These are phyloP conservation scores for Bruguiera parviflora DNA, from an alignment of 345 rosid species.

Conservation along the genomic window DNA sequence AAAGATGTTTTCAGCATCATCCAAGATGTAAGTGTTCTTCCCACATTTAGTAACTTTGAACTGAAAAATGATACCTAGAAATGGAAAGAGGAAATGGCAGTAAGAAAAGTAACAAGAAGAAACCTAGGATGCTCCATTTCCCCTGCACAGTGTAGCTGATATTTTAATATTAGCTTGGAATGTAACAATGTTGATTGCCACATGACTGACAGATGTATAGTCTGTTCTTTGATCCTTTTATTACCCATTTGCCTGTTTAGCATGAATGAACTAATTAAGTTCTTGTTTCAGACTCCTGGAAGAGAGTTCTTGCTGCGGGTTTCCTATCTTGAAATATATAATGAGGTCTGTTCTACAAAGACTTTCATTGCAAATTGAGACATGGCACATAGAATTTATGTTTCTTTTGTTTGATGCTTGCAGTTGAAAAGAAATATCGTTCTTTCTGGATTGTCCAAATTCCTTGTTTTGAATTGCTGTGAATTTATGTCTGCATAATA, in stretches of 20 bases:
- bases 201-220: background rate
- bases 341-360: constrained; percentile 62
- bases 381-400: background rate
- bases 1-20: constrained; percentile 96
- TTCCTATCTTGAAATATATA: constrained; percentile 98
- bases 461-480: too few relatives aligned
- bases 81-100: too few relatives aligned
- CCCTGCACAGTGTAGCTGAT: too few relatives aligned
- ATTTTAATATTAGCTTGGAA: too few relatives aligned
- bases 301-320: constrained; percentile 96
- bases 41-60: background rate
- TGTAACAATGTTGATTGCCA: too few relatives aligned
- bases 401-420: background rate
- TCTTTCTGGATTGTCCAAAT: background rate
- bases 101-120: too few relatives aligned
- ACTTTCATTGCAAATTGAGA: background rate
- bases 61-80: background rate
- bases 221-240: background rate
- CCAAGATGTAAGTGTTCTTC: constrained; percentile 74
- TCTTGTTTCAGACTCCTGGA: constrained; percentile 85
- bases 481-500: background rate
- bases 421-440: background rate
- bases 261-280: constrained; percentile 21
- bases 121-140: too few relatives aligned
- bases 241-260: constrained; percentile 4